These are phyloP conservation scores for Chloris gayana DNA, from an alignment of 176 grass and related monocot genomes.

Conservation along the genomic window DNA sequence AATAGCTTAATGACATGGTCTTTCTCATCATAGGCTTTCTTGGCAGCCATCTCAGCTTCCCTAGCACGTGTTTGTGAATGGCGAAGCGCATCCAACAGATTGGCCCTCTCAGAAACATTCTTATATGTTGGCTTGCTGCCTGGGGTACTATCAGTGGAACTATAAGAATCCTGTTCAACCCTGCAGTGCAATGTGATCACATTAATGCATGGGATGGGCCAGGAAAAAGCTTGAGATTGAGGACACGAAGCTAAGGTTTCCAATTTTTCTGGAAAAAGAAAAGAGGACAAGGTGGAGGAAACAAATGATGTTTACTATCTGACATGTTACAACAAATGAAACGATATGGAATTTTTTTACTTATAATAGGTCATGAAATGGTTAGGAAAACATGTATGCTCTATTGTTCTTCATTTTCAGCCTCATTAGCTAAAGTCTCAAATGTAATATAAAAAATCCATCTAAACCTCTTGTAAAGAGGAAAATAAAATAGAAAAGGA, in stretches of 20 bases:
- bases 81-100: slow-evolving; percentile 74
- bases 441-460: not conserved
- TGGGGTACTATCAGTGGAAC: slow-evolving; percentile 16
- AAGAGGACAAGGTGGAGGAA: not conserved
- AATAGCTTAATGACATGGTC: slow-evolving; percentile 85
- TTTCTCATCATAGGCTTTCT: slow-evolving; percentile 82
- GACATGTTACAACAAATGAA: not conserved
- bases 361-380: not conserved
- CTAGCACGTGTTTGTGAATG: slow-evolving; percentile 93
- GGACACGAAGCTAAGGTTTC: not conserved
- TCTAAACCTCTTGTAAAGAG: not conserved
- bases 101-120: slow-evolving; percentile 50
- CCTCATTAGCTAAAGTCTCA: not conserved
- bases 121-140: slow-evolving; percentile 41
- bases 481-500: slow-evolving; percentile 2
- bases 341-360: too few relatives aligned
- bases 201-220: not conserved
- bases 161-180: slow-evolving; percentile 40
- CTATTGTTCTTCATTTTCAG: slow-evolving; percentile 12
- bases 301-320: not conserved
- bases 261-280: not conserved
- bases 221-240: slow-evolving; percentile 15
- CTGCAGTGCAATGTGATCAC: slow-evolving; percentile 34
- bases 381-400: not conserved
- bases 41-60: slow-evolving; percentile 81